Evolutionary conservation across 2,329 filamentous ascomycete species (phyloP), one percentile per base, ranked within the genome.

Genomic region (Thielaviopsis euricoi): DNA sequence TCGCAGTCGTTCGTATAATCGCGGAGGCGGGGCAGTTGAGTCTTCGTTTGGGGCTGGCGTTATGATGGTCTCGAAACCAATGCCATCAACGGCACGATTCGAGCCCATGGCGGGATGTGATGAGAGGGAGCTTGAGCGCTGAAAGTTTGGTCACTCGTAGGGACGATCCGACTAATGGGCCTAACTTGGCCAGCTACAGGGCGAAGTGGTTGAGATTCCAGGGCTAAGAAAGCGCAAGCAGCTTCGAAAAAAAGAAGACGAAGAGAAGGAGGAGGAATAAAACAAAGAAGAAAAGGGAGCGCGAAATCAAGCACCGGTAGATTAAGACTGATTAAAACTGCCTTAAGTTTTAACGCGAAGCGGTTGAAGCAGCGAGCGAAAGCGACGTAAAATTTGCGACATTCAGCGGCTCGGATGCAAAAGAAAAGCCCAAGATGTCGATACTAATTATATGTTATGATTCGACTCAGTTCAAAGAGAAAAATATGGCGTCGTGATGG

Each of bases 1-100:
- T 62, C 80, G 77, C 63, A 90, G 75, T 55, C 86, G 80, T 68
- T 89, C 85, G 64, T 83, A 85, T 56, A 90, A 77, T 65, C 83
- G 80, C 63, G 77, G 74, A 50, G 84, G 85, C 60, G 83, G 82
- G 19, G 52, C 23, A 25, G 55, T 51, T 57, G 52, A 48, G 33
- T 60, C 55, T n/a, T 60, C 58, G 26, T 9, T 49, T 53, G 25
- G 51, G 29, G 19, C 51, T 49, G 50, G 54, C 56, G 49, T 52
- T 22, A 48, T 48, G 43, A 48, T 48, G 43, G 55, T 25, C 23
- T 52, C 46, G 22, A 49, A 52, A 56, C 48, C 46, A 49, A 53
- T 53, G 59, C 59, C 58, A 60, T 60, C 51, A 51, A 57, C 54
- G 58, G 56, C 56, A 55, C 58, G 53, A 57, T 60, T 55, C 43